Evolutionary conservation across 768 basidiomycete species (phyloP).

Genomic region (Boletus sp.): DNA sequence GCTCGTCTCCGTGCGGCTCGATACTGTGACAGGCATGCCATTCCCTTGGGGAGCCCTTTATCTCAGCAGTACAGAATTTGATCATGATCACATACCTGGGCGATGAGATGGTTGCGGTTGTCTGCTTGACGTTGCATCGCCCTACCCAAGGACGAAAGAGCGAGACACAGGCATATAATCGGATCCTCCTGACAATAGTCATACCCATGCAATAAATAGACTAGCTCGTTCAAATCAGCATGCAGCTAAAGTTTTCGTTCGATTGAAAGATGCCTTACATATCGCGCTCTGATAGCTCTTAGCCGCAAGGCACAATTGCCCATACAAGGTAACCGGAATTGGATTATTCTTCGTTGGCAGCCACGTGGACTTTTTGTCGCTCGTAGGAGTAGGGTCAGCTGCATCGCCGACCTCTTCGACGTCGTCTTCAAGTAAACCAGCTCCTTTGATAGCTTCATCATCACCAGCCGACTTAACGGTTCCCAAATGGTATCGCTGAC

Average conservation of each 20-base stretch:
- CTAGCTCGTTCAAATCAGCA: conserved; percentile 40
- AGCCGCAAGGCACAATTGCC: conserved; percentile 77
- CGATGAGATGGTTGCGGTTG: conserved; percentile 85
- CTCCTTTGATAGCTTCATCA: conserved; percentile 17
- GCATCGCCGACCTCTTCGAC: conserved; percentile 32
- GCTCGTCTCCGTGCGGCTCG: conserved; percentile 55
- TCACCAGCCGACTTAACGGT: conserved; percentile 22
- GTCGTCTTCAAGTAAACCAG: conserved; percentile 31
- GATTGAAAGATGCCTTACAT: conserved; percentile 52
- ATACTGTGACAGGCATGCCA: conserved; percentile 85
- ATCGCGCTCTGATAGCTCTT: conserved; percentile 90
- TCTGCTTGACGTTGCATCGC: conserved; percentile 93
- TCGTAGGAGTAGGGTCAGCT: conserved; percentile 9
- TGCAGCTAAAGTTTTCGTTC: background rate
- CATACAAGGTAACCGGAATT: conserved; percentile 70
- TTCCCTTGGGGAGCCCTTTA: conserved; percentile 47
- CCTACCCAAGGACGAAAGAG: conserved; percentile 82
- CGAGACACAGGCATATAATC: conserved; percentile 78
- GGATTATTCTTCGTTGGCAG: conserved; percentile 73
- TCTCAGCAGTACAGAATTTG: background rate
- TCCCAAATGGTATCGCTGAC: conserved; percentile 55
- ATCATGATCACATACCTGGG: conserved; percentile 47
- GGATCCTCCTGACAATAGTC: conserved; percentile 84
- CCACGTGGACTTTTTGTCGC: conserved; percentile 31
- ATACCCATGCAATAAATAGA: conserved; percentile 86